Conservation (phyloP, 805 yeast species). For the Lachancea lanzarotensis region DNA sequence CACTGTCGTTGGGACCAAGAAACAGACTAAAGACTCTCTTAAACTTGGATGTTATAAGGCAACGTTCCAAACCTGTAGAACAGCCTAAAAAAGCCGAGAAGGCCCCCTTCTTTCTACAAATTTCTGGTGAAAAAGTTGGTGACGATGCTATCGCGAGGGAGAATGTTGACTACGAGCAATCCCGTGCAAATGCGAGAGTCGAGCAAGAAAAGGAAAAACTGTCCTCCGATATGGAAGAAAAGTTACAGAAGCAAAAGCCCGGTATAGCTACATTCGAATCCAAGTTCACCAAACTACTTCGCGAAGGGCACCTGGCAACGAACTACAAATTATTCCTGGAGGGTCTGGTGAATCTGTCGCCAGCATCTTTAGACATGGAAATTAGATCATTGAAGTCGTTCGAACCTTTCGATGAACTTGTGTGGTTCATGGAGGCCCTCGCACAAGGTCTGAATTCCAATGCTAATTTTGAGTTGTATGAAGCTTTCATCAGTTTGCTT, state of each 20-base stretch:
- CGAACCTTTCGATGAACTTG: slow-evolving; percentile 63
- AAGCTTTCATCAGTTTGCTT: slow-evolving; percentile 72
- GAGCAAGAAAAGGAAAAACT: slow-evolving; percentile 12
- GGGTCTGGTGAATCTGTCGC: slow-evolving; percentile 55
- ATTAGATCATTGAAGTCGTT: slow-evolving; percentile 66
- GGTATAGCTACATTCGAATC: slow-evolving; percentile 55
- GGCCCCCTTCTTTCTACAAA: slow-evolving; percentile 73
- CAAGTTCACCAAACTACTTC: slow-evolving; percentile 57
- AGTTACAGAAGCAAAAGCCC: slow-evolving; percentile 24
- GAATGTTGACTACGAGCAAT: slow-evolving; percentile 9
- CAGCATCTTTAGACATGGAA: slow-evolving; percentile 78
- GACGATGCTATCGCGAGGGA: slow-evolving; percentile 50
- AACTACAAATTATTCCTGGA: slow-evolving; percentile 48
- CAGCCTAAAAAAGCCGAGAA: slow-evolving; percentile 79
- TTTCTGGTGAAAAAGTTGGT: slow-evolving; percentile 62
- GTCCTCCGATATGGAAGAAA: slow-evolving; percentile 25
- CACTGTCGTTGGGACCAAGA: slow-evolving; percentile 73
- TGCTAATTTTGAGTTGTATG: slow-evolving; percentile 65
- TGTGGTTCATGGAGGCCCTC: slow-evolving; percentile 61
- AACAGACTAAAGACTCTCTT: slow-evolving; percentile 70
- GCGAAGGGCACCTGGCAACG: slow-evolving; percentile 40
- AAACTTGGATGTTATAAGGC: slow-evolving; percentile 76
- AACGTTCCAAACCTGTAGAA: slow-evolving; percentile 84
- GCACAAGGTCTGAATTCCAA: slow-evolving; percentile 50
- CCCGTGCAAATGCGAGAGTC: slow-evolving; percentile 1